Evolutionary conservation across 305 asterid species (phyloP).

Genomic region (Plantago lanceolata): DNA sequence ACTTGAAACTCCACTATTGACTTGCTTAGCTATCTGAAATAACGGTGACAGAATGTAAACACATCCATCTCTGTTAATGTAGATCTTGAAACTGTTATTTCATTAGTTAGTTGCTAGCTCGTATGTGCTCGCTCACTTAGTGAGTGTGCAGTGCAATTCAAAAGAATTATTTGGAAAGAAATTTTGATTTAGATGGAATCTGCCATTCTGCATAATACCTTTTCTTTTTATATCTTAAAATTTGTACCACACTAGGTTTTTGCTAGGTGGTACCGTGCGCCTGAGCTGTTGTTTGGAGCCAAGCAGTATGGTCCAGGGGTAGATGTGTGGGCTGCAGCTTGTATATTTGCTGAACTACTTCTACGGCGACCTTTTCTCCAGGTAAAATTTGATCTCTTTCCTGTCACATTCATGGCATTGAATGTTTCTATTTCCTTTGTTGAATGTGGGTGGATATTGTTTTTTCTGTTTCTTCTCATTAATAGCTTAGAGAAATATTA

Average conservation of each 20-base stretch:
- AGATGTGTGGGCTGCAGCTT: constrained; percentile 99
- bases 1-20: not conserved
- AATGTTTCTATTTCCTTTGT: constrained; percentile 6
- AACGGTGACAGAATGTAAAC: not conserved
- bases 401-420: constrained; percentile 5
- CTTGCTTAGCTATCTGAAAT: not conserved
- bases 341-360: constrained; percentile 96
- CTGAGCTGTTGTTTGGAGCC: constrained; percentile 94
- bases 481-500: not conserved
- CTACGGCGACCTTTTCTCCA: constrained; percentile 88
- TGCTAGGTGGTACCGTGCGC: constrained; percentile 99
- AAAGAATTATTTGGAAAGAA: not conserved
- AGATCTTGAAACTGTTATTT: constrained; percentile 1
- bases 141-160: not conserved
- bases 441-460: not conserved
- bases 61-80: not conserved
- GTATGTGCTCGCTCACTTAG: not conserved
- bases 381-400: constrained; percentile 41
- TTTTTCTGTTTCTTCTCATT: not conserved
- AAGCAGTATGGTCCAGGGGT: constrained; percentile 97
- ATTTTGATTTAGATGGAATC: not conserved
- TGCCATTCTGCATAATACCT: not conserved
- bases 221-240: not conserved
- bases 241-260: constrained; percentile 52
- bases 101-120: not conserved